phyloP scores from a whole-genome alignment of 257 asterid genomes.

The Plantago ovata region DNA sequence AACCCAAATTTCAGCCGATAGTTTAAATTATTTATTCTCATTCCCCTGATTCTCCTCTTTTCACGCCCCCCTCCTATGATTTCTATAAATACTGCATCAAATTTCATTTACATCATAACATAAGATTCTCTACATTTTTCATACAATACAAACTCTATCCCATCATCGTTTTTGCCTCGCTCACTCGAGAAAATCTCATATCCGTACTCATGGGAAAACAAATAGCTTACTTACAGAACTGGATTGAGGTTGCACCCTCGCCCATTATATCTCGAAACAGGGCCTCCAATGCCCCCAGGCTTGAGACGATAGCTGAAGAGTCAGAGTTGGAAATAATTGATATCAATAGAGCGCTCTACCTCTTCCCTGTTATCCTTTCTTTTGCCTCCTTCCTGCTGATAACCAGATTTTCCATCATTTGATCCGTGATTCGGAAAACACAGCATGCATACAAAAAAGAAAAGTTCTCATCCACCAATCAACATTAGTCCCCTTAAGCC shows the following conservation, averaged over 20 bases:
- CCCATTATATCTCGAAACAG: slow-evolving; percentile 35
- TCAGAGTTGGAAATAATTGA: slow-evolving; percentile 30
- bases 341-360: slow-evolving; percentile 24
- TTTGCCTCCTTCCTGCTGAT: slow-evolving; percentile 35
- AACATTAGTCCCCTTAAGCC: slow-evolving; percentile 3
- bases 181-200: slow-evolving; percentile 1
- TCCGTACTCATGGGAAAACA: slow-evolving; percentile 31
- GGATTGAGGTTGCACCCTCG: slow-evolving; percentile 51
- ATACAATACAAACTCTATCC: slow-evolving; percentile 4
- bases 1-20: slow-evolving; percentile 15
- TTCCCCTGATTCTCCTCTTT: slow-evolving; percentile 21
- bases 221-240: slow-evolving; percentile 30
- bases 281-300: slow-evolving; percentile 43
- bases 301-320: slow-evolving; percentile 53
- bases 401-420: slow-evolving; percentile 32
- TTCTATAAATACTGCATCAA: slow-evolving; percentile 10
- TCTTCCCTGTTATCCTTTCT: slow-evolving; percentile 34
- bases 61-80: slow-evolving; percentile 2
- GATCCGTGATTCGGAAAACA: too few relatives aligned
- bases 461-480: neutral
- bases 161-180: slow-evolving; percentile 12
- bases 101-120: neutral
- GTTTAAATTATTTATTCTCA: slow-evolving; percentile 19
- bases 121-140: neutral
- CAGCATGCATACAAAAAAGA: slow-evolving; percentile 18